These are phyloP conservation scores for Metarhizium guizhouense DNA, from an alignment of 2,329 filamentous ascomycete genomes.

Conservation along the genomic window DNA sequence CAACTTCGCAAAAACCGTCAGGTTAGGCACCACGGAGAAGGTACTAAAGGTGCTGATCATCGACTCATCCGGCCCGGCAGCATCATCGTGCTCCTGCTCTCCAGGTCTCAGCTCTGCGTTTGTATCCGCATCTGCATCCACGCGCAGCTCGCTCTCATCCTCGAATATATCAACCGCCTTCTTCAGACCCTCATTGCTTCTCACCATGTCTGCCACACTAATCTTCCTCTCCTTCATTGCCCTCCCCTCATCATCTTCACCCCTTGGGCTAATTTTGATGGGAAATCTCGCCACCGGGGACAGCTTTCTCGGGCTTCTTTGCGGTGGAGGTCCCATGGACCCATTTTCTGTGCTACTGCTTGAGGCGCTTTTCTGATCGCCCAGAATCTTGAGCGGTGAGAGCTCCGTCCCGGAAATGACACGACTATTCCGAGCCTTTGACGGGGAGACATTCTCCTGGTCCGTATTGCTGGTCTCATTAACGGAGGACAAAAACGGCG, in stretches of 20 bases:
- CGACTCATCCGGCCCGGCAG: constrained; percentile 57
- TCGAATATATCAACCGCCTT: constrained; percentile 56
- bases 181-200: constrained; percentile 46
- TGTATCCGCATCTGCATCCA: constrained; percentile 15
- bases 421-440: constrained; percentile 42
- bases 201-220: constrained; percentile 43
- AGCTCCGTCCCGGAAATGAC: constrained; percentile 49
- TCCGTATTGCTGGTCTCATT: constrained; percentile 23
- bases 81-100: constrained; percentile 23
- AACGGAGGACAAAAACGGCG: constrained; percentile 19
- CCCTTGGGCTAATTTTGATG: constrained; percentile 40
- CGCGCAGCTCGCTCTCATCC: constrained; percentile 31
- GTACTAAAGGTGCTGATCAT: constrained; percentile 77
- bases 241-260: constrained; percentile 8
- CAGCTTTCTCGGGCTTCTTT: constrained; percentile 35
- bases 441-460: constrained; percentile 39
- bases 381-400: constrained; percentile 48
- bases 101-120: constrained; percentile 20
- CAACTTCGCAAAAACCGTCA: constrained; percentile 73
- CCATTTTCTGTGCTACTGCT: constrained; percentile 9
- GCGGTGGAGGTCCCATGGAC: constrained; percentile 13
- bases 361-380: constrained; percentile 21
- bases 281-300: constrained; percentile 52
- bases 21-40: constrained; percentile 82
- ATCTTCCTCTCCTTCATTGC: constrained; percentile 29